phyloP scores from a whole-genome alignment of 2,329 filamentous ascomycete species.

The Tympanopsis confertula region DNA sequence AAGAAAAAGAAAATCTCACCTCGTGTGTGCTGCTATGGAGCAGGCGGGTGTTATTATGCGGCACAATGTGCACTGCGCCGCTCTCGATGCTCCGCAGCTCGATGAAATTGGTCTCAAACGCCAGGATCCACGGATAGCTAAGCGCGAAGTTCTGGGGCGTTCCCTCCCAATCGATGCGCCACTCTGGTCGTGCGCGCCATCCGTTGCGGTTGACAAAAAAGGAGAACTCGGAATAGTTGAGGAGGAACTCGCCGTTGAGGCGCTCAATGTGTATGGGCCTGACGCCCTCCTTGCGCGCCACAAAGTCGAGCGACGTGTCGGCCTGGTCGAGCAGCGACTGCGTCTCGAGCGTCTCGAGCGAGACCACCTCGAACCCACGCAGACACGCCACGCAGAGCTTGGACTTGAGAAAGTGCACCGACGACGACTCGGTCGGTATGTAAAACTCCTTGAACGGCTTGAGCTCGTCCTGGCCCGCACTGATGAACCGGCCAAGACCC shows the following conservation, averaged over 20 bases:
- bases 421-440: conserved; percentile 94
- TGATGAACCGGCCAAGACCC: conserved; percentile 90
- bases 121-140: conserved; percentile 91
- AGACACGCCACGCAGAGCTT: conserved; percentile 95
- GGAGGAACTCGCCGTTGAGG: conserved; percentile 88
- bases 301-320: conserved; percentile 94
- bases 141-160: conserved; percentile 84
- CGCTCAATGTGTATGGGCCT: conserved; percentile 95
- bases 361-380: conserved; percentile 92
- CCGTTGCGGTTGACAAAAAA: conserved; percentile 99
- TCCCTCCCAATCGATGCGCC: conserved; percentile 96
- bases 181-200: conserved; percentile 89
- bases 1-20: conserved; percentile 40
- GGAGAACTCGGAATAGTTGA: conserved; percentile 97
- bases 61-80: conserved; percentile 88
- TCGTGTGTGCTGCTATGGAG: conserved; percentile 93
- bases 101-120: conserved; percentile 95
- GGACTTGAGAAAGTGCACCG: conserved; percentile 91
- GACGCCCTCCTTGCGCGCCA: conserved; percentile 82
- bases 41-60: conserved; percentile 93
- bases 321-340: conserved; percentile 94
- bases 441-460: conserved; percentile 99
- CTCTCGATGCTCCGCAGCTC: conserved; percentile 93
- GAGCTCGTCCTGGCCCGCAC: conserved; percentile 80
- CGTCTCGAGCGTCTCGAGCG: conserved; percentile 91